Conservation (phyloP, 768 basidiomycete species). For the Lactifluus hygrophoroides region DNA sequence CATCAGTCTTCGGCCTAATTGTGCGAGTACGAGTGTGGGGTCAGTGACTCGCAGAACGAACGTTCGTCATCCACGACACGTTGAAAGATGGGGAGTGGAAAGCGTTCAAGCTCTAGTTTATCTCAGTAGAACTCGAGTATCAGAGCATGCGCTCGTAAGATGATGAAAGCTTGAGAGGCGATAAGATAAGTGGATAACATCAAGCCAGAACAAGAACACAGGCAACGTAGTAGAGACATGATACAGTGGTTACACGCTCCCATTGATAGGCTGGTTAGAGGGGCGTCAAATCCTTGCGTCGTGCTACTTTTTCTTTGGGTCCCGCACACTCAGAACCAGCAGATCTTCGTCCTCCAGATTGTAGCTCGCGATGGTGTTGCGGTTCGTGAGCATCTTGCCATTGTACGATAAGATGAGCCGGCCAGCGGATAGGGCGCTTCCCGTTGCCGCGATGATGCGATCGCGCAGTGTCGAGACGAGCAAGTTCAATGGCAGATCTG, state of each 20-base stretch:
- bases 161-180: background rate
- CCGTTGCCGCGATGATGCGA: conserved; percentile 71
- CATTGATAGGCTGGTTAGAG: background rate
- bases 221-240: background rate
- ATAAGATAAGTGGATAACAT: conserved; percentile 1
- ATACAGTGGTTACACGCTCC: background rate
- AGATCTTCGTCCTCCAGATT: conserved; percentile 91
- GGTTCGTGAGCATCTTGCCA: conserved; percentile 83
- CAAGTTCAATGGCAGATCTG: conserved; percentile 75
- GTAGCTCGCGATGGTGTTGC: conserved; percentile 72
- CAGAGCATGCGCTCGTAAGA: no score
- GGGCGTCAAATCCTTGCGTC: background rate
- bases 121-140: no score
- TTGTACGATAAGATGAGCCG: conserved; percentile 71
- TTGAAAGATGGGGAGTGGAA: background rate
- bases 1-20: background rate
- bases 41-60: background rate
- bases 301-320: conserved; percentile 56
- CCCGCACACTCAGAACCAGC: conserved; percentile 67
- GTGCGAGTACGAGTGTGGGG: background rate
- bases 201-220: background rate
- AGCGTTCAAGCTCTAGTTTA: no score
- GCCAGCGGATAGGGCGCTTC: conserved; percentile 71
- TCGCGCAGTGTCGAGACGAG: conserved; percentile 87
- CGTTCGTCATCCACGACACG: no score